Evolutionary conservation across 1,284 basidiomycete genomes (phyloP).

Genomic region (Fomitiporia mediterranea): DNA sequence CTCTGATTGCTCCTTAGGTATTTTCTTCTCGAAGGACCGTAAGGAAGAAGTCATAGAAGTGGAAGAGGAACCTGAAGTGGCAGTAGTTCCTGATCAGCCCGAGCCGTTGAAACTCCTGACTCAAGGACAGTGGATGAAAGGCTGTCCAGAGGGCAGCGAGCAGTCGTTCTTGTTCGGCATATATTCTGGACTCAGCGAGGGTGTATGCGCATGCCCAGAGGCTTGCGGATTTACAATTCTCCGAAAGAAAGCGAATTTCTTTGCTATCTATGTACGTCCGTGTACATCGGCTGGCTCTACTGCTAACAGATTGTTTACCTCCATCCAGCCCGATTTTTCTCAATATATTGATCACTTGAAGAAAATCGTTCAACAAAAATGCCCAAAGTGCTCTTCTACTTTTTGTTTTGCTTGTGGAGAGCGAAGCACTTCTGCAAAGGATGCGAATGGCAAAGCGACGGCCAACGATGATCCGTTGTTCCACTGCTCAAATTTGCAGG

Average conservation of each 20-base stretch:
- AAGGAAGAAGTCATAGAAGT: constrained; percentile 83
- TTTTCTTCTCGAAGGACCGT: constrained; percentile 90
- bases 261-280: constrained; percentile 68
- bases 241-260: constrained; percentile 73
- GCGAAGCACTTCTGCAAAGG: constrained; percentile 42
- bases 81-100: constrained; percentile 39
- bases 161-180: constrained; percentile 84
- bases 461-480: constrained; percentile 59
- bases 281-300: not conserved
- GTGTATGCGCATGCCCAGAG: constrained; percentile 63
- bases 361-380: constrained; percentile 52
- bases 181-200: constrained; percentile 67
- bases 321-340: constrained; percentile 59
- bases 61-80: constrained; percentile 67
- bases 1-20: constrained; percentile 42
- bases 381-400: constrained; percentile 57
- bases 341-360: constrained; percentile 64
- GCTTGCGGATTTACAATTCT: constrained; percentile 58
- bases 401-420: constrained; percentile 88
- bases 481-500: constrained; percentile 85
- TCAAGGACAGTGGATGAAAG: constrained; percentile 94
- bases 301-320: too few relatives aligned
- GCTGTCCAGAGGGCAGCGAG: constrained; percentile 88
- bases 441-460: constrained; percentile 36
- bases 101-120: constrained; percentile 65